Conservation (phyloP, 306 rosid species). For the Astragalus glycyphyllos region DNA sequence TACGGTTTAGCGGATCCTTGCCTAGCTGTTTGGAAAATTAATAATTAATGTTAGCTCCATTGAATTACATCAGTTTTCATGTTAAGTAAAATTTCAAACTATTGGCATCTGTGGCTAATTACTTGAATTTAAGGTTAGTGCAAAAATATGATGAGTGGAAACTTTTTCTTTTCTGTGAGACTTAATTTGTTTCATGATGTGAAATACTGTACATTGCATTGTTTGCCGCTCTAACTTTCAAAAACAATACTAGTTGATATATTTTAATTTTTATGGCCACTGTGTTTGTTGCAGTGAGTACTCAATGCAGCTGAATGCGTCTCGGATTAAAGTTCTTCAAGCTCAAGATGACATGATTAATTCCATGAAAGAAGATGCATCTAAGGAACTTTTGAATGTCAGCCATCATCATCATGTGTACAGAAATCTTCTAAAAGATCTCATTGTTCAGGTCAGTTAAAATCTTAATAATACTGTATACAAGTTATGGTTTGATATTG, state of each 20-base stretch:
- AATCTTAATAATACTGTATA: constrained; percentile 8
- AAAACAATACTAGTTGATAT: constrained; percentile 11
- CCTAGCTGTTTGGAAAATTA: background rate
- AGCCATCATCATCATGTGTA: constrained; percentile 68
- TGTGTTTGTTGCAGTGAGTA: constrained; percentile 74
- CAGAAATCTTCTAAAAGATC: constrained; percentile 72
- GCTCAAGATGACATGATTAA: constrained; percentile 89
- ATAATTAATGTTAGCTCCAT: too few relatives aligned
- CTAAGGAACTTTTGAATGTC: constrained; percentile 77
- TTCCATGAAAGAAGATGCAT: constrained; percentile 84
- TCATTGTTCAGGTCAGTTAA: constrained; percentile 81
- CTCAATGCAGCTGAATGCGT: constrained; percentile 94
- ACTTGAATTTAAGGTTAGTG: constrained; percentile 27
- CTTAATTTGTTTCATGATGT: constrained; percentile 7
- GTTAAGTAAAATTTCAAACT: background rate
- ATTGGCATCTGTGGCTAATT: constrained; percentile 33
- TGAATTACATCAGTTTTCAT: too few relatives aligned
- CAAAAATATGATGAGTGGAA: constrained; percentile 18
- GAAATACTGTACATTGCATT: constrained; percentile 14
- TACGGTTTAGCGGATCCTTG: background rate
- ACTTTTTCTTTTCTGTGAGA: background rate
- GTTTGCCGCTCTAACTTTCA: constrained; percentile 2
- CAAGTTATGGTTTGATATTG: constrained; percentile 20
- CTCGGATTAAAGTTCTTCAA: constrained; percentile 93
- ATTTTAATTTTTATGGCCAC: constrained; percentile 20